Conservation (phyloP, 441 rosid genomes). For the Melastoma candidum region DNA sequence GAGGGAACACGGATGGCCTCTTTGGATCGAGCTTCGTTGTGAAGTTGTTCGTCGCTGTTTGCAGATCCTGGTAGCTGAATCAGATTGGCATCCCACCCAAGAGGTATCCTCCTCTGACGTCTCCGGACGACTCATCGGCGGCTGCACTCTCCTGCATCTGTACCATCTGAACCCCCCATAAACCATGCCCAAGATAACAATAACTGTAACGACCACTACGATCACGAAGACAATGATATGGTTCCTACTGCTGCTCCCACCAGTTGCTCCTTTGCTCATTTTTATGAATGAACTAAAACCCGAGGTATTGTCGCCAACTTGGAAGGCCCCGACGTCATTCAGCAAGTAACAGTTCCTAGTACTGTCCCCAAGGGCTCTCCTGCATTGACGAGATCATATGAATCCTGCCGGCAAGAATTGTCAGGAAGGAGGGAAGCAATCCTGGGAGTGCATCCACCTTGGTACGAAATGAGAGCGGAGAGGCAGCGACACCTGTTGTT, state of each 20-base stretch:
- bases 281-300: slow-evolving; percentile 46
- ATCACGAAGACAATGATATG: slow-evolving; percentile 36
- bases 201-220: slow-evolving; percentile 37
- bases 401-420: slow-evolving; percentile 13
- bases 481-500: slow-evolving; percentile 52
- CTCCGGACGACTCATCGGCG: slow-evolving; percentile 57
- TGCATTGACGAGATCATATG: slow-evolving; percentile 36
- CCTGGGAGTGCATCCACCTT: not conserved
- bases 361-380: slow-evolving; percentile 47
- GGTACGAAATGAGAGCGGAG: slow-evolving; percentile 28
- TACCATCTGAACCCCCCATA: slow-evolving; percentile 35
- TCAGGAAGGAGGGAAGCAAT: not conserved
- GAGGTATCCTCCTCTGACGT: slow-evolving; percentile 72
- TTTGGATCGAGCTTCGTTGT: slow-evolving; percentile 42
- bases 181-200: slow-evolving; percentile 41
- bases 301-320: slow-evolving; percentile 25
- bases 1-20: too few species aligned
- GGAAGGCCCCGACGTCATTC: slow-evolving; percentile 62
- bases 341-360: slow-evolving; percentile 70
- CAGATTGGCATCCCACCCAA: slow-evolving; percentile 81
- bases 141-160: slow-evolving; percentile 27
- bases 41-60: slow-evolving; percentile 70
- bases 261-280: slow-evolving; percentile 18
- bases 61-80: slow-evolving; percentile 68
- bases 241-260: slow-evolving; percentile 16